Conservation (phyloP, 2,329 filamentous ascomycete species). For the Talaromyces rugulosus region DNA sequence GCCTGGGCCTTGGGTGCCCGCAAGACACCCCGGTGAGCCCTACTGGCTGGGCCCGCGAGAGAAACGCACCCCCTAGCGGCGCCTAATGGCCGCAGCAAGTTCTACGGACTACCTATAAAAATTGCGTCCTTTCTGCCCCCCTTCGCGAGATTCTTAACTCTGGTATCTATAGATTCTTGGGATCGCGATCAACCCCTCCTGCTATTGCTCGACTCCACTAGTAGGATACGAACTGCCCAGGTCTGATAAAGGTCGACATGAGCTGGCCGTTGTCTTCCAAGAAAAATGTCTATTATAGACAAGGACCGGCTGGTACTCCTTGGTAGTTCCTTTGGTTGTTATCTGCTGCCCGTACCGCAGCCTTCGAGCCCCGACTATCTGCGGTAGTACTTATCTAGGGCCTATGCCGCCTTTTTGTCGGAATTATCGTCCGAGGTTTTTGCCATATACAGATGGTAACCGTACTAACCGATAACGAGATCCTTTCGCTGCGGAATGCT, state of each 20-base stretch:
- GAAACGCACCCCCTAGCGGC: neutral
- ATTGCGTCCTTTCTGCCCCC: neutral
- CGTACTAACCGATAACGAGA: slow-evolving; percentile 8
- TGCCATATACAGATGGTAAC: slow-evolving; percentile 1
- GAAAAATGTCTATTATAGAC: neutral
- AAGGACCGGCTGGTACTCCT: slow-evolving; percentile 17
- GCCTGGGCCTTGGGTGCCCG: neutral
- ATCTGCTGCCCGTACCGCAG: slow-evolving; percentile 40
- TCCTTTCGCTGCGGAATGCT: neutral
- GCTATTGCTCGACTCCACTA: neutral
- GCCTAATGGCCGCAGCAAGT: neutral
- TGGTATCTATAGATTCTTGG: neutral
- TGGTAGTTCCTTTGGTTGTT: slow-evolving; percentile 43
- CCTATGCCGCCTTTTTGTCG: neutral
- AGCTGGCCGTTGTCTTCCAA: neutral
- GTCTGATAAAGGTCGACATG: neutral
- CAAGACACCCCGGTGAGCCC: too few relatives aligned
- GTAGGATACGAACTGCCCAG: neutral
- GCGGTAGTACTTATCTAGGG: slow-evolving; percentile 40
- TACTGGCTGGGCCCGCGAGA: neutral
- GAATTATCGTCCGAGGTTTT: neutral
- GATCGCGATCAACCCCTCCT: neutral
- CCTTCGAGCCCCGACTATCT: slow-evolving; percentile 40
- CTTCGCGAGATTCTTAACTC: neutral
- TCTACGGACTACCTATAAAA: neutral